Conservation (phyloP, 768 basidiomycete genomes). For the Auricularia cornea region DNA sequence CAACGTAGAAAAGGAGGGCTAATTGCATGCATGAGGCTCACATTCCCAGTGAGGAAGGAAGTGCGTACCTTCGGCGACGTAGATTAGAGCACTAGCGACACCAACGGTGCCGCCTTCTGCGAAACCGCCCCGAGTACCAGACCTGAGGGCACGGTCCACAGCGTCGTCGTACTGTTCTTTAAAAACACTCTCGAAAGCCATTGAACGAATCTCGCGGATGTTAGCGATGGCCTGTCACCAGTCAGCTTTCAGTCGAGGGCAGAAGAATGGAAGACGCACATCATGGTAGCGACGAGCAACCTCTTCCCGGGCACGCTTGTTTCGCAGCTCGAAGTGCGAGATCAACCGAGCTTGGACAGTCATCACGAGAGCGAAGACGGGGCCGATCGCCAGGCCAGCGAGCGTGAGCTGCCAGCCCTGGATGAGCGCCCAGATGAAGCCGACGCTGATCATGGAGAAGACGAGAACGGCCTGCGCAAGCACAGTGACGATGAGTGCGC, state of each 20-base stretch:
- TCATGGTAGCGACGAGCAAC: conserved; percentile 82
- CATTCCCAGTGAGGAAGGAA: neutral
- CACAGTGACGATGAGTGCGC: conserved; percentile 64
- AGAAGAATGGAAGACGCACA: conserved; percentile 33
- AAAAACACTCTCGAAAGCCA: conserved; percentile 75
- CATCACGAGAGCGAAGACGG: conserved; percentile 72
- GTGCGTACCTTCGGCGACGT: conserved; percentile 60
- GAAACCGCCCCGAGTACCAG: conserved; percentile 76
- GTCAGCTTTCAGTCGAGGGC: neutral
- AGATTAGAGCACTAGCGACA: conserved; percentile 73
- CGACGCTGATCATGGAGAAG: conserved; percentile 69
- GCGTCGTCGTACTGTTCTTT: conserved; percentile 58
- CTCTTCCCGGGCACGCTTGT: conserved; percentile 81
- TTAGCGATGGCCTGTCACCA: conserved; percentile 59
- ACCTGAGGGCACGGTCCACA: conserved; percentile 47
- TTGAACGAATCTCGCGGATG: conserved; percentile 77
- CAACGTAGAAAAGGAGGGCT: conserved; percentile 86
- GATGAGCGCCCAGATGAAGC: conserved; percentile 82
- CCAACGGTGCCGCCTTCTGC: conserved; percentile 81
- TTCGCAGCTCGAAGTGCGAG: conserved; percentile 61
- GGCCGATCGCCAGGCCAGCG: conserved; percentile 79
- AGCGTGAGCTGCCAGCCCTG: conserved; percentile 90
- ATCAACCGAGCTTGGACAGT: conserved; percentile 66
- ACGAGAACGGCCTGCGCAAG: conserved; percentile 68
- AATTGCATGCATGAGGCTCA: neutral